These are phyloP conservation scores for Ilyonectria robusta DNA, from an alignment of 2,329 filamentous ascomycete genomes.

Conservation along the genomic window DNA sequence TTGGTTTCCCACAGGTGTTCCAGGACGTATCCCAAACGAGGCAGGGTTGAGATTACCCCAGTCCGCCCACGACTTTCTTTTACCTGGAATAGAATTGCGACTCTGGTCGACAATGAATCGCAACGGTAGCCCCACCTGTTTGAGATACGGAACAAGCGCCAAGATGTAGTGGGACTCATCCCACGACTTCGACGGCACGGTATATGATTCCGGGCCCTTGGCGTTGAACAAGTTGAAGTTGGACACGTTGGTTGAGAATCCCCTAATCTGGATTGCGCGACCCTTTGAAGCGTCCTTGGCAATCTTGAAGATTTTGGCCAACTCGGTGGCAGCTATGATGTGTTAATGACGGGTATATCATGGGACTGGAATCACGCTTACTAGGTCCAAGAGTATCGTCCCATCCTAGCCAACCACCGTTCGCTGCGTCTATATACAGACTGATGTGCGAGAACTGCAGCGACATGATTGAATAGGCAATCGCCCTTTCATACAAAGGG, in stretches of 20 bases:
- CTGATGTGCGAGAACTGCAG: slow-evolving; percentile 21
- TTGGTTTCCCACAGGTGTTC: slow-evolving; percentile 6
- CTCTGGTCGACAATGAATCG: slow-evolving; percentile 29
- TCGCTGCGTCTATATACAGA: slow-evolving; percentile 20
- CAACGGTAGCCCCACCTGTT: slow-evolving; percentile 8
- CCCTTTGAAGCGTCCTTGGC: slow-evolving; percentile 6
- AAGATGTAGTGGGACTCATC: slow-evolving; percentile 25
- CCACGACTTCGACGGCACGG: slow-evolving; percentile 8
- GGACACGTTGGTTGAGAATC: slow-evolving; percentile 25
- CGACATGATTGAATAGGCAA: slow-evolving; percentile 16
- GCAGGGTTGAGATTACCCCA: slow-evolving; percentile 20
- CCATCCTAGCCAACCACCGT: slow-evolving; percentile 25
- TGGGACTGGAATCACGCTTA: not conserved
- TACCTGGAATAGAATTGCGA: slow-evolving; percentile 16
- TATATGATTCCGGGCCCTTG: not conserved
- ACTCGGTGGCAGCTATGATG: slow-evolving; percentile 5
- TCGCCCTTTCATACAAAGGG: slow-evolving; percentile 16
- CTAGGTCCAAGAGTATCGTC: slow-evolving; percentile 13
- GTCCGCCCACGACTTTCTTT: slow-evolving; percentile 6
- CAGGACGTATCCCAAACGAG: slow-evolving; percentile 10
- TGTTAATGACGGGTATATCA: not conserved
- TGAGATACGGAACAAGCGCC: slow-evolving; percentile 6
- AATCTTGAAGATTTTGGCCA: slow-evolving; percentile 12
- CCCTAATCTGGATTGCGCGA: slow-evolving; percentile 15
- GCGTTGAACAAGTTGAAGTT: slow-evolving; percentile 24